phyloP scores from a whole-genome alignment of 352 stramenopile species.

The Pythium biforme region DNA sequence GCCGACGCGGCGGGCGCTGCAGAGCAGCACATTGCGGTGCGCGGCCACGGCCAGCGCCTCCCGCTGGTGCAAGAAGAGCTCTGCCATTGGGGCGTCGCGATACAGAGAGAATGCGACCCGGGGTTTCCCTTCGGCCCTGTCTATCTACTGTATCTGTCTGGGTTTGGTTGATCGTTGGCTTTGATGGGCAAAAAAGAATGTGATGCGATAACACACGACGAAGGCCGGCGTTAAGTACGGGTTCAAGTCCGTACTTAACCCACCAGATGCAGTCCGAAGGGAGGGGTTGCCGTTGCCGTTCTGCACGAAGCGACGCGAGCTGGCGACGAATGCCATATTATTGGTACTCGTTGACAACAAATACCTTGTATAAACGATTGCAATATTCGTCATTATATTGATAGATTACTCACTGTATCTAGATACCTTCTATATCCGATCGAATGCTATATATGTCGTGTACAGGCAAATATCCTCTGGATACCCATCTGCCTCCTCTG shows the following conservation, averaged over 20 bases:
- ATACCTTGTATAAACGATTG: no score
- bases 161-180: background rate
- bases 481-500: background rate
- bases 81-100: conserved; percentile 4
- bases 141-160: background rate
- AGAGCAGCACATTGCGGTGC: conserved; percentile 61
- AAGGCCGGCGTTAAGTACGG: conserved; percentile 2
- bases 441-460: no score
- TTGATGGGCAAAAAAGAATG: conserved; percentile 4
- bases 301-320: background rate
- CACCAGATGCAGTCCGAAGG: no score
- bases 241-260: no score
- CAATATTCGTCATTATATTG: no score
- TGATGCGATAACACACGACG: background rate
- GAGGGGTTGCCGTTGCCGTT: no score
- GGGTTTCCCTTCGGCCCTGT: no score
- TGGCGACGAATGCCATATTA: background rate
- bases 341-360: no score
- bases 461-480: no score
- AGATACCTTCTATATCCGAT: no score
- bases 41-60: conserved; percentile 71
- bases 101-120: no score
- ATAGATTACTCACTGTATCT: no score
- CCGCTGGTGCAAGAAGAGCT: conserved; percentile 43
- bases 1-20: conserved; percentile 49